These are phyloP conservation scores for Fusarium newnesense DNA, from an alignment of 2,329 filamentous ascomycete species.

Conservation along the genomic window DNA sequence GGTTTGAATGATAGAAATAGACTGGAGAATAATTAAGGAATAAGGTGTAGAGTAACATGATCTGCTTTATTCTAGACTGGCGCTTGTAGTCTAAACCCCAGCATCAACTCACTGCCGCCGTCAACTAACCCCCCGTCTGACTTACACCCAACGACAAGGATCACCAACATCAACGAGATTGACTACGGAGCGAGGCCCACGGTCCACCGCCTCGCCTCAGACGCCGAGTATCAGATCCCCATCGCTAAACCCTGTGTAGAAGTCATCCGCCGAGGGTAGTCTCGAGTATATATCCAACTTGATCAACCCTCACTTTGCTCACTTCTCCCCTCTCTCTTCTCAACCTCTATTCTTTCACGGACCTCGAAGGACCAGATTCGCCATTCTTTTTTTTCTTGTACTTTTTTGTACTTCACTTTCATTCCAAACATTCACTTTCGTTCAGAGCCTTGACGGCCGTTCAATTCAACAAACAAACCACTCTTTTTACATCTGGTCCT, in stretches of 20 bases:
- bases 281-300: conserved; percentile 40
- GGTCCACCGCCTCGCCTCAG: conserved; percentile 18
- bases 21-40: background rate
- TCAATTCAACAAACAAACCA: conserved; percentile 31
- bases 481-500: conserved; percentile 44
- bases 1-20: accelerated
- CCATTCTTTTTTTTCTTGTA: conserved; percentile 47
- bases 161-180: conserved; percentile 22
- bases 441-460: conserved; percentile 47
- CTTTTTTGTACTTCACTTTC: conserved; percentile 44
- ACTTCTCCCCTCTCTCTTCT: background rate
- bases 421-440: conserved; percentile 39
- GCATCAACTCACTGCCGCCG: conserved; percentile 16
- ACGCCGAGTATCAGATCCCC: conserved; percentile 28
- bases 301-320: background rate
- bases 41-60: background rate
- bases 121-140: background rate
- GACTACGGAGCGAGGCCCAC: conserved; percentile 20
- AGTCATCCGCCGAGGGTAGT: conserved; percentile 18
- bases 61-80: conserved; percentile 18
- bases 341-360: conserved; percentile 43
- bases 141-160: background rate
- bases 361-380: conserved; percentile 47
- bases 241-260: conserved; percentile 34
- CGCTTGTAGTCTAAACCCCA: conserved; percentile 29